phyloP scores from a whole-genome alignment of 2,329 filamentous ascomycete species.

The Pyricularia sp. region DNA sequence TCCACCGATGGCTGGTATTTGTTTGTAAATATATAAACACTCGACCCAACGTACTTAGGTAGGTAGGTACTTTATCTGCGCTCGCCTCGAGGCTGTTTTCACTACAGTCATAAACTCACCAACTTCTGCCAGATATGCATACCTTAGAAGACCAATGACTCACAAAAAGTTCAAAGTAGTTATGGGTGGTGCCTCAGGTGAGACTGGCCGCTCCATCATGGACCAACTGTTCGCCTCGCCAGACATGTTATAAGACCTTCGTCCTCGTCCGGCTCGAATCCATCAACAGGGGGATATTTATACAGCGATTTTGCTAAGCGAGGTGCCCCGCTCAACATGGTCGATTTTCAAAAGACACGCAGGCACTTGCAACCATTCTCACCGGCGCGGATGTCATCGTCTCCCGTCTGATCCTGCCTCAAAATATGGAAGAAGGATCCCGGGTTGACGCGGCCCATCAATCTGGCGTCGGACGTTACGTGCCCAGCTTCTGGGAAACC shows the following conservation, averaged over 20 bases:
- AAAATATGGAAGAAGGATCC: not conserved
- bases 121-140: not conserved
- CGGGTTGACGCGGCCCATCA: not conserved
- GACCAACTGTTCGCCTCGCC: not conserved
- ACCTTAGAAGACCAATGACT: not conserved
- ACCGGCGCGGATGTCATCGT: not conserved
- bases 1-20: no score
- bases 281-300: not conserved
- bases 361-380: not conserved
- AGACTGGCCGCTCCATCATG: not conserved
- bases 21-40: no score
- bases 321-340: not conserved
- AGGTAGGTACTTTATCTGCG: not conserved
- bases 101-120: not conserved
- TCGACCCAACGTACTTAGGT: no score
- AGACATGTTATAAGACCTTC: not conserved
- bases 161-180: not conserved
- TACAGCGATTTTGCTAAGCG: not conserved
- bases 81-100: not conserved
- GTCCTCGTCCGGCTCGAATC: not conserved
- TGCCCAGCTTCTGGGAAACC: not conserved
- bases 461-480: not conserved
- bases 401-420: not conserved
- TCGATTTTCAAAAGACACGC: not conserved
- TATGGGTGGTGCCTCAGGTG: not conserved